Conservation (phyloP, 306 rosid species). For the Malus orientalis region DNA sequence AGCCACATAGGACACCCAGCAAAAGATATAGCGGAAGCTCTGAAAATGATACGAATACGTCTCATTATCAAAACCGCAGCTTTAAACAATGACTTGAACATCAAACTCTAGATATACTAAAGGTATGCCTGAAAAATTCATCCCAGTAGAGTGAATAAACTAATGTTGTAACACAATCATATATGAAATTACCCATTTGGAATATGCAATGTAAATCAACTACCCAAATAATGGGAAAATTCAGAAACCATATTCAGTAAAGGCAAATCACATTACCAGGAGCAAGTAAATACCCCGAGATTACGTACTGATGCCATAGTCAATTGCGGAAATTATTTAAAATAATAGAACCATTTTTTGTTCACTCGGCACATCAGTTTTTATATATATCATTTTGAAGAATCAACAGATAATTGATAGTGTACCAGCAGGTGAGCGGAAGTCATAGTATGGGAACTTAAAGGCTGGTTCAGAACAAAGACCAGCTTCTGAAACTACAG, state of each 20-base stretch:
- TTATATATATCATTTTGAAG: not conserved
- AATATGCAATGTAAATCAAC: too few relatives aligned
- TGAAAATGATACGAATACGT: conserved; percentile 53
- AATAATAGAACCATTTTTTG: not conserved
- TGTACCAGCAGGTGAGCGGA: conserved; percentile 83
- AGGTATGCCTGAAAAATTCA: conserved; percentile 5
- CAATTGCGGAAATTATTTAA: not conserved
- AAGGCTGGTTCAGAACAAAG: conserved; percentile 21
- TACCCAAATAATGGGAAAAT: not conserved
- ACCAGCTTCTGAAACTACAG: conserved; percentile 77
- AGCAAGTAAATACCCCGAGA: not conserved
- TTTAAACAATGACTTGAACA: conserved; percentile 14
- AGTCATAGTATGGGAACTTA: conserved; percentile 80
- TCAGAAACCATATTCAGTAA: not conserved
- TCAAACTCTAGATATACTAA: conserved; percentile 13
- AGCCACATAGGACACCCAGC: conserved; percentile 80
- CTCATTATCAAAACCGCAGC: conserved; percentile 20
- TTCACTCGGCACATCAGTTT: not conserved
- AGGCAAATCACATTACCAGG: not conserved
- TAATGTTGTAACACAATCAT: not conserved
- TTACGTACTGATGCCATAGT: not conserved
- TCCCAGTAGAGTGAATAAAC: conserved; percentile 6
- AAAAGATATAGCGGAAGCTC: conserved; percentile 87
- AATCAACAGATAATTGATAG: conserved; percentile 4
- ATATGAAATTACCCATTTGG: too few relatives aligned